A percentile compares a stretch with the other conserved stretches of the same genome.
phyloP scores from a whole-genome alignment of 73 alveolate species.

The Blepharisma japonicum region DNA sequence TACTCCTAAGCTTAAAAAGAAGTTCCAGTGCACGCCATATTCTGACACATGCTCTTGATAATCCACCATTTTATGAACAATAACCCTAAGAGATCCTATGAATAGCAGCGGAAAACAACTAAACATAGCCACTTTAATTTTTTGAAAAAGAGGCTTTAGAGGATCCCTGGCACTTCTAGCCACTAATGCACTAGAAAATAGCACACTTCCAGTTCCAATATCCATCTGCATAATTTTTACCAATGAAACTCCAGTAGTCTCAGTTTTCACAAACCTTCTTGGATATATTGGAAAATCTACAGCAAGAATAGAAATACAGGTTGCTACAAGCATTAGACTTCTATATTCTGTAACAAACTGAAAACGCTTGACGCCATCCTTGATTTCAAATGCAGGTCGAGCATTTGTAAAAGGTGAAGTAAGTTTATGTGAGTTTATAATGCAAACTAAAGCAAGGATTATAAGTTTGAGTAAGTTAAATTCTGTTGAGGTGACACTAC shows the following conservation, averaged over 20 bases:
- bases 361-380: background rate
- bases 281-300: conserved; percentile 58
- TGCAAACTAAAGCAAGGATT: background rate
- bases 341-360: conserved; percentile 23
- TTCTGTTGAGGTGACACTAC: conserved; percentile 32
- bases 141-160: background rate
- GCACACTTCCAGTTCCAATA: conserved; percentile 55
- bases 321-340: conserved; percentile 36
- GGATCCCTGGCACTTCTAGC: conserved; percentile 42
- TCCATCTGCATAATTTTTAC: conserved; percentile 31
- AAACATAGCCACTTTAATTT: conserved; percentile 19
- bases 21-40: conserved; percentile 72
- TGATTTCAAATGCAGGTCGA: background rate
- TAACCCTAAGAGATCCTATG: conserved; percentile 34
- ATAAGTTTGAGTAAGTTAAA: background rate
- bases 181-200: conserved; percentile 55
- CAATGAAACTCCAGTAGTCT: conserved; percentile 49
- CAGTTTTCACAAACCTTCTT: conserved; percentile 56
- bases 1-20: conserved; percentile 45
- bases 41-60: conserved; percentile 60
- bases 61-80: conserved; percentile 26
- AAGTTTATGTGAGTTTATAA: background rate
- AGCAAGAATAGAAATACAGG: conserved; percentile 45
- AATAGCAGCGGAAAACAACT: conserved; percentile 31
- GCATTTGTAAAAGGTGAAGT: background rate